Evolutionary conservation across 208 protist genomes (phyloP), one percentile per base, ranked within the genome.

Genomic region (Kentomonas sorsogonicus): DNA sequence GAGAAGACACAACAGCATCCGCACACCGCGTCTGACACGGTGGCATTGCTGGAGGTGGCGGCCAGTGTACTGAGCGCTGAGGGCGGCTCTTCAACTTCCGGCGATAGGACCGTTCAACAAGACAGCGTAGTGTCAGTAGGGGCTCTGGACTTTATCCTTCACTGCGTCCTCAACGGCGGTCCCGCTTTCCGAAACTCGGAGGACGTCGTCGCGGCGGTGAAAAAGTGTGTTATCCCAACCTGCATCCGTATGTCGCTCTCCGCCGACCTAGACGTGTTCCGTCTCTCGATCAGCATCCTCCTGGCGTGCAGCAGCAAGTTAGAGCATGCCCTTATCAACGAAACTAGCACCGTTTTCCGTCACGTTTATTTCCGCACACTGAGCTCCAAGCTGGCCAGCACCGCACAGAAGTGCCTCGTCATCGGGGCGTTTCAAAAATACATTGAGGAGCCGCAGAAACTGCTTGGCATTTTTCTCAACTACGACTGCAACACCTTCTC

Each of bases 401-500:
- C 86, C 9, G 63, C 78, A 41, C 93, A 98, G 44, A 98, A 98
- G 64, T 58, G 78, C 16, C 63, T 97, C 16, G 86, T 97, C 9
- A 62, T 97, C 13, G 88, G 96, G 43, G 89, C 73, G 6, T 81
- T 97, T 22, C 66, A 64, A 25, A 76, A 77, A 20, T 91, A 97
- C 68, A 96, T 91, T 61, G 88, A 96, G 61, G 86, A 97, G 66
- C 92, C 95, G 43, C 92, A 97, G 65, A 85, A 91, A 22, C 63
- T 99, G n/a, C 71, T 98, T 0, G 87, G 94, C 50, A 79, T 99
- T 15, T 99, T 97, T 61, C 62, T 99, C 41, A 99, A 99, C 79
- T 99, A 99, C 77, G 98, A 99, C 69, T 99, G 98, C 69, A 97
- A 98, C 70, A 76, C 96, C 3, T 68, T 90, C 45, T 83, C 80